Evolutionary conservation across 192 early-diverging fungal genomes (phyloP).

Genomic region (Dissophora globulifera): DNA sequence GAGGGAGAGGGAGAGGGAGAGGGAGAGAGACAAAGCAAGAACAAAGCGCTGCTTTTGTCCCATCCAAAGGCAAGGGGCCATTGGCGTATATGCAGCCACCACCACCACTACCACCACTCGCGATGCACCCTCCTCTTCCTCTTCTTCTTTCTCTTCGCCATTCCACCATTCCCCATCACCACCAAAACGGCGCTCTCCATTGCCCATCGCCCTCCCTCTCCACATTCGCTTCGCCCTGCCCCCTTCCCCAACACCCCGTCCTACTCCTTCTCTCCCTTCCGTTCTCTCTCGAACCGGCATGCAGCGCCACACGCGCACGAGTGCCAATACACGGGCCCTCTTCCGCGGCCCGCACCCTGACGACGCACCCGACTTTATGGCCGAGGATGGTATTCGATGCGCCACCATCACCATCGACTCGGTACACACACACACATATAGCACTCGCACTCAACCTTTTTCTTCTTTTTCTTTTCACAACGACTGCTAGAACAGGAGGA

Average conservation of each 20-base stretch:
- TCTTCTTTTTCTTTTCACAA: too few relatives aligned
- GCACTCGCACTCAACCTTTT: too few relatives aligned
- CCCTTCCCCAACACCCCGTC: neutral
- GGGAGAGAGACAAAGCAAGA: neutral
- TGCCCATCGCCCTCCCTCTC: neutral
- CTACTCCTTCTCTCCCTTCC: neutral
- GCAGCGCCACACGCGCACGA: slow-evolving; percentile 19
- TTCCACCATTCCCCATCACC: neutral
- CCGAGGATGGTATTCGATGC: slow-evolving; percentile 26
- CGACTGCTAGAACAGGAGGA: slow-evolving; percentile 41
- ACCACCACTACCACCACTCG: too few relatives aligned
- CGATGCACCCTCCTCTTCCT: too few relatives aligned
- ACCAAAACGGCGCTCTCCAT: neutral
- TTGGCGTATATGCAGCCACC: slow-evolving; percentile 5
- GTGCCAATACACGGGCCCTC: slow-evolving; percentile 18
- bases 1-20: neutral
- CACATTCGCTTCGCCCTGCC: neutral
- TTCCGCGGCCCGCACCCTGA: slow-evolving; percentile 2
- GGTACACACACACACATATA: too few relatives aligned
- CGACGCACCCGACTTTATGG: slow-evolving; percentile 25
- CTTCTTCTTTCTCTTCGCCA: too few relatives aligned
- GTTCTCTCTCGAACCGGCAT: neutral
- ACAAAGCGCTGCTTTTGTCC: neutral
- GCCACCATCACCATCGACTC: neutral
- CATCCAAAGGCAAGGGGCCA: too few relatives aligned